A percentile compares a stretch with the other conserved stretches of the same genome.
These are phyloP conservation scores for Cladorrhinum sp. DNA, from an alignment of 2,329 filamentous ascomycete species.

Conservation along the genomic window DNA sequence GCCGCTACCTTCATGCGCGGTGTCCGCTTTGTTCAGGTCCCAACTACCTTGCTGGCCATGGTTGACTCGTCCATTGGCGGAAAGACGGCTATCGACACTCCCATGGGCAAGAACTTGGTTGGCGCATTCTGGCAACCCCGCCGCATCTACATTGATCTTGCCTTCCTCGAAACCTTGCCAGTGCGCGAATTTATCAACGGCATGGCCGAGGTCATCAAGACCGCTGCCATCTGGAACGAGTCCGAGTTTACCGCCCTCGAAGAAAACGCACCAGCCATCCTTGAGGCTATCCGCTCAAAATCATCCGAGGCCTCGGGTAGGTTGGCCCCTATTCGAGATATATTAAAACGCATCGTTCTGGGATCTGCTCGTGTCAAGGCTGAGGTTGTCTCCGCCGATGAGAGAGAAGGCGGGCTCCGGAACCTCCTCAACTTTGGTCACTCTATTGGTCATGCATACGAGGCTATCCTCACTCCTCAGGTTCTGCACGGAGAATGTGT, in stretches of 20 bases:
- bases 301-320: conserved; percentile 43
- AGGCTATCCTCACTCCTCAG: conserved; percentile 92
- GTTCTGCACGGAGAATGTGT: conserved; percentile 94
- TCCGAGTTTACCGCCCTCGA: conserved; percentile 82
- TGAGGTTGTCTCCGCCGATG: conserved; percentile 88
- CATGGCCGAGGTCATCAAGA: conserved; percentile 98
- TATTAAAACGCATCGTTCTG: conserved; percentile 75
- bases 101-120: conserved; percentile 91
- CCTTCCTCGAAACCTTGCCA: conserved; percentile 86
- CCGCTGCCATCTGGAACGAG: conserved; percentile 93
- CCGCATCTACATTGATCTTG: conserved; percentile 89
- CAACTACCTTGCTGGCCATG: conserved; percentile 92
- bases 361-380: conserved; percentile 93
- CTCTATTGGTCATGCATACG: conserved; percentile 94
- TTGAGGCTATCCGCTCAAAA: conserved; percentile 66
- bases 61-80: conserved; percentile 98
- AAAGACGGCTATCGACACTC: conserved; percentile 97
- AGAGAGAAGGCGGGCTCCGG: conserved; percentile 87
- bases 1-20: conserved; percentile 98
- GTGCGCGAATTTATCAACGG: conserved; percentile 95
- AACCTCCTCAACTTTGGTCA: conserved; percentile 98
- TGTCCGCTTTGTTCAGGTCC: conserved; percentile 92
- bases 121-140: conserved; percentile 96
- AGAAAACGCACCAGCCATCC: conserved; percentile 71
- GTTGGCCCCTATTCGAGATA: conserved; percentile 66